Evolutionary conservation across 768 basidiomycete genomes (phyloP).

Genomic region (Tylopilus vinaceipallidus): DNA sequence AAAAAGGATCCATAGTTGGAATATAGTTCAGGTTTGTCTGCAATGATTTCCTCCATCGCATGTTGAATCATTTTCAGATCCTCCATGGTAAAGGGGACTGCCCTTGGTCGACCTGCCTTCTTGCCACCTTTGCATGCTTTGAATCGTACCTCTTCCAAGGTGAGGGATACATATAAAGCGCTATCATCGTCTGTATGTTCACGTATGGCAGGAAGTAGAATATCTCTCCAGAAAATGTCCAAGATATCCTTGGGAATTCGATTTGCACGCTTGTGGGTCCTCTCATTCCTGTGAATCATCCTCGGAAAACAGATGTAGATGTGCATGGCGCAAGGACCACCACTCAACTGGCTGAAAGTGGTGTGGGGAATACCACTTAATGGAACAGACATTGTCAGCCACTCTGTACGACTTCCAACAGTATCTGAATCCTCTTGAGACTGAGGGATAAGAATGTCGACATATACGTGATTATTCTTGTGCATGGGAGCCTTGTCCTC

Average conservation of each 20-base stretch:
- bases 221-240: no score
- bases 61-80: background rate
- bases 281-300: no score
- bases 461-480: conserved; percentile 20
- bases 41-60: conserved; percentile 10
- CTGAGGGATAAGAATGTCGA: conserved; percentile 11
- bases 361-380: conserved; percentile 2
- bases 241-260: no score
- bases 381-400: conserved; percentile 7
- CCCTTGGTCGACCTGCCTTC: background rate
- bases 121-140: conserved; percentile 1
- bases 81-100: conserved; percentile 7
- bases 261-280: no score
- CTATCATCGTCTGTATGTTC: background rate
- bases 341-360: background rate
- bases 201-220: no score
- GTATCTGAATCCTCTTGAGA: conserved; percentile 4
- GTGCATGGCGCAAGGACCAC: background rate
- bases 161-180: conserved; percentile 5
- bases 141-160: background rate
- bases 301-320: conserved; percentile 12
- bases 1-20: conserved; percentile 6
- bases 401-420: conserved; percentile 3
- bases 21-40: background rate
- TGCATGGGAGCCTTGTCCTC: conserved; percentile 6